These are phyloP conservation scores for Eimeria falciformis DNA, from an alignment of 169 alveolate genomes.

Conservation along the genomic window DNA sequence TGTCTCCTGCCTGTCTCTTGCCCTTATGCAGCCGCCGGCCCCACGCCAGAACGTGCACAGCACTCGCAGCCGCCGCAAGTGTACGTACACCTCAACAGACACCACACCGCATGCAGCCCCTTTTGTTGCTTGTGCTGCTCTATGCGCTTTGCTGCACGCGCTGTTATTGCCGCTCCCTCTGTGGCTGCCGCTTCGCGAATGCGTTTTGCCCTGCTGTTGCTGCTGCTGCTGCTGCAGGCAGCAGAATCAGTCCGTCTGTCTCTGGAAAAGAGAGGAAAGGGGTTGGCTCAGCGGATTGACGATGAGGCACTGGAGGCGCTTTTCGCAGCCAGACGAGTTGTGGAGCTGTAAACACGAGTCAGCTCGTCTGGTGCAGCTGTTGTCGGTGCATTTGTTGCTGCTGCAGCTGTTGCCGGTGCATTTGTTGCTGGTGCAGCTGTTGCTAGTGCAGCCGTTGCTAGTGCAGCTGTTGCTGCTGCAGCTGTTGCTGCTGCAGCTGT, in stretches of 20 bases:
- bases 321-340: conserved; percentile 43
- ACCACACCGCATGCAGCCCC: neutral
- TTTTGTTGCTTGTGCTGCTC: neutral
- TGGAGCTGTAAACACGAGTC: neutral
- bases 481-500: neutral
- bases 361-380: conserved; percentile 9
- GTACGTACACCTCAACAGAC: conserved; percentile 37
- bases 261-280: conserved; percentile 36
- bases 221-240: conserved; percentile 71
- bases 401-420: neutral
- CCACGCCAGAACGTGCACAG: neutral
- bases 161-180: conserved; percentile 8
- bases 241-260: conserved; percentile 75
- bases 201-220: conserved; percentile 5
- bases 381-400: neutral
- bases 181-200: neutral
- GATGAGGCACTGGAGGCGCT: conserved; percentile 74
- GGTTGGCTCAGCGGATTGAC: conserved; percentile 57
- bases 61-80: conserved; percentile 54
- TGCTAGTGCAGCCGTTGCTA: neutral
- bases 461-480: neutral
- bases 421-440: neutral
- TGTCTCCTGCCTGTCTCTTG: neutral
- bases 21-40: conserved; percentile 33
- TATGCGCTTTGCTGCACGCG: neutral